Evolutionary conservation across 78 protist species (phyloP).

Genomic region (Dictyostelium brefeldianum): DNA sequence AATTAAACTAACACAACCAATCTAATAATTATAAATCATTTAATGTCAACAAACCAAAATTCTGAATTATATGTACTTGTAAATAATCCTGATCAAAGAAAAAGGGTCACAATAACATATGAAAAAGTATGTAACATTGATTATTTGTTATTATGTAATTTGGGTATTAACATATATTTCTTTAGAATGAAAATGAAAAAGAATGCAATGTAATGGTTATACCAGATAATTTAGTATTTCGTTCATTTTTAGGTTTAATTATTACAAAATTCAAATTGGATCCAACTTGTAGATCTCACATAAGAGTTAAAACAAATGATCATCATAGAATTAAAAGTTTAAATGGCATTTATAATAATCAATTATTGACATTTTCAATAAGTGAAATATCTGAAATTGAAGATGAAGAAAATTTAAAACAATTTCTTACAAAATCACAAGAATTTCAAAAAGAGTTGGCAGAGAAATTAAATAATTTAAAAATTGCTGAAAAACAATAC

Average conservation of each 20-base stretch:
- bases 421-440: neutral
- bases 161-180: neutral
- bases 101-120: conserved; percentile 22
- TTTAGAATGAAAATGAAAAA: neutral
- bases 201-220: neutral
- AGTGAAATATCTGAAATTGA: neutral
- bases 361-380: conserved; percentile 1
- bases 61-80: neutral
- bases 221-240: neutral
- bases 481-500: neutral
- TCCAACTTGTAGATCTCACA: neutral
- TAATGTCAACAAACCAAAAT: no score
- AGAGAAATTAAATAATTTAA: neutral
- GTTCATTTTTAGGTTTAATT: neutral
- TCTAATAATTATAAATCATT: no score
- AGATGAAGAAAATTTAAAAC: neutral
- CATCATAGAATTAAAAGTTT: conserved; percentile 2
- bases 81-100: conserved; percentile 37
- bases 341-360: neutral
- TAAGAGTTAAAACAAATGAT: conserved; percentile 41
- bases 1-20: no score
- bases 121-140: neutral
- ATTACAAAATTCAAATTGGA: conserved; percentile 29
- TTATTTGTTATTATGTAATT: neutral
- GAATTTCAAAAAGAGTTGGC: neutral